Evolutionary conservation across 1,284 basidiomycete genomes (phyloP).

Genomic region (Coriolopsis trogii): DNA sequence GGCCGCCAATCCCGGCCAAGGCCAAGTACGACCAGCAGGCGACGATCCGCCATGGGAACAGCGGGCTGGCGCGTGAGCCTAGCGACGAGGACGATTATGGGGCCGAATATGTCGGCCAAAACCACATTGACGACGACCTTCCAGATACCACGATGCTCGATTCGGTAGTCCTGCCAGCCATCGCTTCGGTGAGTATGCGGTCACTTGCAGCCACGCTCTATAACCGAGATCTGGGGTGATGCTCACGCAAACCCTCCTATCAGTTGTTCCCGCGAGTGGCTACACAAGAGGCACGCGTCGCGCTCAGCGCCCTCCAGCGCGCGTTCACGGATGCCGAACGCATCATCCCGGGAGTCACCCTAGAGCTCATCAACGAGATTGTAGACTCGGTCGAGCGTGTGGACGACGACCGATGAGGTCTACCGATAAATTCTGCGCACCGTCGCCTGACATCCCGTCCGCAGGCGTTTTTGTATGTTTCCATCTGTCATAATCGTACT

Average conservation of each 20-base stretch:
- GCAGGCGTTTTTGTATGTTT: too few species aligned
- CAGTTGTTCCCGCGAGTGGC: constrained; percentile 89
- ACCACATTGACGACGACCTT: constrained; percentile 58
- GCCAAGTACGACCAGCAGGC: constrained; percentile 61
- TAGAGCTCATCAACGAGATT: constrained; percentile 84
- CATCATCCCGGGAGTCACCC: constrained; percentile 81
- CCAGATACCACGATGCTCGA: constrained; percentile 90
- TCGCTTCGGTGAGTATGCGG: constrained; percentile 75
- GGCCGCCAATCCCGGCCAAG: constrained; percentile 42
- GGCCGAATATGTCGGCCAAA: constrained; percentile 45
- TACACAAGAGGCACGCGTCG: constrained; percentile 83
- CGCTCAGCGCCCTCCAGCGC: constrained; percentile 81
- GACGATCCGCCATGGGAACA: constrained; percentile 57
- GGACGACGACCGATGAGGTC: constrained; percentile 59
- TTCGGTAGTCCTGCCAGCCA: constrained; percentile 91
- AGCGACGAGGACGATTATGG: constrained; percentile 71
- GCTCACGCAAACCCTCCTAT: not conserved
- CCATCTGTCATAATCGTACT: too few species aligned
- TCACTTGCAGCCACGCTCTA: not conserved
- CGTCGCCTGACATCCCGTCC: too few species aligned
- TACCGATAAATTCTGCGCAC: not conserved
- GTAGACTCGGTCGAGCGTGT: constrained; percentile 92
- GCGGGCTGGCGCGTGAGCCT: constrained; percentile 43
- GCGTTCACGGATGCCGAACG: constrained; percentile 93
- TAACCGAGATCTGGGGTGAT: constrained; percentile 2